Evolutionary conservation across 495 filamentous ascomycete species (phyloP), one percentile per base, ranked within the genome.

Genomic region (Penicillium cinerascens): DNA sequence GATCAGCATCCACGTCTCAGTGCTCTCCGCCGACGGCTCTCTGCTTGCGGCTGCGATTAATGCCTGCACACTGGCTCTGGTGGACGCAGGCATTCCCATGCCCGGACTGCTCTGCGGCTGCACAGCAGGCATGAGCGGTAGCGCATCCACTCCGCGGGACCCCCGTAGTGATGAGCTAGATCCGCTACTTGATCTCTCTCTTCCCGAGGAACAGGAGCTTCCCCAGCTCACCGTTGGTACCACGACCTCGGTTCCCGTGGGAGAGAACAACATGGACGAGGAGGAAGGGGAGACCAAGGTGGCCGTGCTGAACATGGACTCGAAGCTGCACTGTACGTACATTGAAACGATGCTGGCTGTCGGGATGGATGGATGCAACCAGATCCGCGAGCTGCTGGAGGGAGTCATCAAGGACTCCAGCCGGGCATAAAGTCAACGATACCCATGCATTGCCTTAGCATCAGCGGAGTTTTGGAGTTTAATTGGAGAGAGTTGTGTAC

Each of bases 31-130:
- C 51, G 93, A 99, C 71, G 93, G 93, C 26, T 89, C 88, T 2
- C 77, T 99, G 0, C 85, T 99, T 23, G 91, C 95, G 1, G 83
- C 90, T 0, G 89, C 88, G 16, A 77, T 97, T 57, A 99, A 99
- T 60, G 95, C 93, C 9, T 85, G 88, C 0, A 97, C 92, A 0
- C 81, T 99, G 11, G 93, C 95, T 0, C 83, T 96, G 18, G 84
- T 97, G 42, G 93, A 97, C 64, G 95, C 95, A 2, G 93, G 93
- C 25, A 82, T 99, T 22, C 93, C 95, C 33, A 97, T 97, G 91
- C 78, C 80, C 2, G 90, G 93, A 60, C 92, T 96, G 60, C 78
- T 97, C 0, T 81, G 80, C n/a, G 90, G 91, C 10, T 95, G 89
- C 68, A 95, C 91, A 9, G 84, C 87, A 1, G 93, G 90, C 15